These are phyloP conservation scores for Ophiostoma australiae DNA, from an alignment of 2,329 filamentous ascomycete genomes.

Conservation along the genomic window DNA sequence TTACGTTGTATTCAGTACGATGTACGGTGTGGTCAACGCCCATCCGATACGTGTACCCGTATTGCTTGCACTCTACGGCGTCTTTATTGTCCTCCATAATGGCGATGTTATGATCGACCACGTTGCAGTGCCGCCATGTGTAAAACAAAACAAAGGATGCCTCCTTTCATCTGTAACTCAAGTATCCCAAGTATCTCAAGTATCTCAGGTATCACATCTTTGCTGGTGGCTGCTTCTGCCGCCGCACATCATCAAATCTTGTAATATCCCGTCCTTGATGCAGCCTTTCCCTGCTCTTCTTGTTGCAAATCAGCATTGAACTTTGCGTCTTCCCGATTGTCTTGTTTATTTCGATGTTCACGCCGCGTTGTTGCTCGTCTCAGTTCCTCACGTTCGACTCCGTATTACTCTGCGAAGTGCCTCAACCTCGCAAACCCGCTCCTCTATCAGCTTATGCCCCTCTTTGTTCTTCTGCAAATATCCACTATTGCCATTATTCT, in stretches of 20 bases:
- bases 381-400: not conserved
- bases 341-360: not conserved
- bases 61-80: not conserved
- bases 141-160: constrained; percentile 2
- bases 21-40: not conserved
- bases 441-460: not conserved
- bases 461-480: not conserved
- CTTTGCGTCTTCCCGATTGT: not conserved
- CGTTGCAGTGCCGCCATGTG: constrained; percentile 2
- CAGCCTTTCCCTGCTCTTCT: constrained; percentile 7
- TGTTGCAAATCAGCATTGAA: not conserved
- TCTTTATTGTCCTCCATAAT: not conserved
- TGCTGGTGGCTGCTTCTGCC: not conserved
- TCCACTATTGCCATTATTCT: not conserved
- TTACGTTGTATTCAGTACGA: not conserved
- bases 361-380: not conserved
- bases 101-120: not conserved
- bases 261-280: constrained; percentile 1
- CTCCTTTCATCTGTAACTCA: not conserved
- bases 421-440: not conserved
- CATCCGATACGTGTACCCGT: not conserved
- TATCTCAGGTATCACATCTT: not conserved
- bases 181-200: no score
- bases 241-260: not conserved
- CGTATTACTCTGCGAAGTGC: not conserved